Evolutionary conservation across 2,329 filamentous ascomycete species (phyloP).

Genomic region (Penicillium olsonii): DNA sequence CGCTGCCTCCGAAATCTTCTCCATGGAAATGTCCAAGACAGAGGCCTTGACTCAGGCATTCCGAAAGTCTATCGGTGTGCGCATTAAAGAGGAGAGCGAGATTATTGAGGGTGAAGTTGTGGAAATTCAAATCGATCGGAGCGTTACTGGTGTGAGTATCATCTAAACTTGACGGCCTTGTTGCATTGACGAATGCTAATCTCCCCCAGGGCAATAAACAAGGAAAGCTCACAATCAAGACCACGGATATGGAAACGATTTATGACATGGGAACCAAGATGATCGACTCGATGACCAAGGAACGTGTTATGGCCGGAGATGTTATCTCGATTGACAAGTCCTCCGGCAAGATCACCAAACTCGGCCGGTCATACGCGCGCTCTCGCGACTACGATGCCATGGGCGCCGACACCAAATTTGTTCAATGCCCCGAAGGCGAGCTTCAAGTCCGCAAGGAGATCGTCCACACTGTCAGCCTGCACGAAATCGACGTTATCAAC

Average conservation of each 20-base stretch:
- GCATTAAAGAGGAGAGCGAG: conserved; percentile 98
- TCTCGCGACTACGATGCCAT: conserved; percentile 98
- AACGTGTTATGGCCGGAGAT: conserved; percentile 97
- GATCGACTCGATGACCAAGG: conserved; percentile 99
- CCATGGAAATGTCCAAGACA: conserved; percentile 98
- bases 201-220: conserved; percentile 78
- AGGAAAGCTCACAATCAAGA: conserved; percentile 99
- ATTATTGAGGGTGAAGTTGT: conserved; percentile 99
- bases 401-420: conserved; percentile 96
- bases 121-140: conserved; percentile 96
- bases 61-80: conserved; percentile 94
- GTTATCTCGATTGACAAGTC: conserved; percentile 99
- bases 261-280: conserved; percentile 99
- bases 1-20: conserved; percentile 96
- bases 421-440: conserved; percentile 96
- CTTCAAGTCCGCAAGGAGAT: conserved; percentile 96
- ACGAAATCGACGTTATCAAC: conserved; percentile 99
- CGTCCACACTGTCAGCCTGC: conserved; percentile 91
- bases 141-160: conserved; percentile 73
- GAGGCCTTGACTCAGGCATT: conserved; percentile 98
- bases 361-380: conserved; percentile 90
- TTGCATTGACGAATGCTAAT: conserved; percentile 10
- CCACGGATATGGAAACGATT: conserved; percentile 98
- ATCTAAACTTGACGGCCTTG: background rate
- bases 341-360: conserved; percentile 95